Evolutionary conservation across 2,329 filamentous ascomycete species (phyloP).

Genomic region (Calonectria crousiana): DNA sequence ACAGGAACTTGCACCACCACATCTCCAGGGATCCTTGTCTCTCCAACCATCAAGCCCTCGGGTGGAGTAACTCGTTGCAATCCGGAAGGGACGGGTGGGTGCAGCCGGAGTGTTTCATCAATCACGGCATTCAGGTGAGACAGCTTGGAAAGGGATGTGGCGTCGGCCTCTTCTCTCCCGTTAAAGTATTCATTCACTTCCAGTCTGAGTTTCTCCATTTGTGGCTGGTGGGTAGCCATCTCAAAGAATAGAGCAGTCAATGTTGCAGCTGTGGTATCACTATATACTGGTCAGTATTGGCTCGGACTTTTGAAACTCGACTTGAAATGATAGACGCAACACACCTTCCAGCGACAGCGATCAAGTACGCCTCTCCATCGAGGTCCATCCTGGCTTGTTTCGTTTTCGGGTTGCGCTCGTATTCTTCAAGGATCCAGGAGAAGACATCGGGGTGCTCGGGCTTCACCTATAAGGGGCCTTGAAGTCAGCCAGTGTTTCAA

Average conservation of each 20-base stretch:
- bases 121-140: constrained; percentile 29
- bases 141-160: neutral
- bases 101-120: neutral
- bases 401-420: constrained; percentile 33
- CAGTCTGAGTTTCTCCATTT: neutral
- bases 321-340: constrained; percentile 11
- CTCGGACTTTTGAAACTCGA: neutral
- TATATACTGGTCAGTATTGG: neutral
- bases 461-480: neutral
- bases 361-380: constrained; percentile 22
- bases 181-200: neutral
- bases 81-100: constrained; percentile 1
- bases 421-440: constrained; percentile 44
- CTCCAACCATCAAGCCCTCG: neutral
- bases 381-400: constrained; percentile 20
- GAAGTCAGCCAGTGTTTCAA: neutral
- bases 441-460: constrained; percentile 47
- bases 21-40: neutral
- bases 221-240: neutral
- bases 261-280: neutral
- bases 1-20: constrained; percentile 16
- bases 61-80: neutral
- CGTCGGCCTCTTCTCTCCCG: neutral
- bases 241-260: neutral
- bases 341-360: constrained; percentile 23